A percentile compares a stretch with the other conserved stretches of the same genome.
Evolutionary conservation across 192 early-diverging fungal species (phyloP).

Genomic region (Backusella parvicylindrica): DNA sequence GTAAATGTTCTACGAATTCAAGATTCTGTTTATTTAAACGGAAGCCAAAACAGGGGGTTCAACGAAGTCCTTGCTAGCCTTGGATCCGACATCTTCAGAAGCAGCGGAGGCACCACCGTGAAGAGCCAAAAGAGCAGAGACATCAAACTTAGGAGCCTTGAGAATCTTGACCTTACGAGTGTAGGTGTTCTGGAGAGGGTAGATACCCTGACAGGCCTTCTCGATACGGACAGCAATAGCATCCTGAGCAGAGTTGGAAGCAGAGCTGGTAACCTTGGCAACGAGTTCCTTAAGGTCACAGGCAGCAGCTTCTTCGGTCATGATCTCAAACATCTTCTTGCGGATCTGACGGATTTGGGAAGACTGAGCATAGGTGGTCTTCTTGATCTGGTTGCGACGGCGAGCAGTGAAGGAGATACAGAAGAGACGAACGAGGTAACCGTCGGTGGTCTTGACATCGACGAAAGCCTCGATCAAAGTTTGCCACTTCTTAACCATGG

Average conservation of each 20-base stretch:
- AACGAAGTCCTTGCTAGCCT: conserved; percentile 75
- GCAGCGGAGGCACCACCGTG: conserved; percentile 82
- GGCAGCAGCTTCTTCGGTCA: conserved; percentile 77
- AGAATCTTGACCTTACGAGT: conserved; percentile 99
- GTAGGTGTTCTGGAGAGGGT: conserved; percentile 96
- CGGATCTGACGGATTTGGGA: conserved; percentile 98
- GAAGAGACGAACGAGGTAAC: conserved; percentile 97
- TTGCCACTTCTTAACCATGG: conserved; percentile 99
- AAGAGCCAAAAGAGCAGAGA: conserved; percentile 94
- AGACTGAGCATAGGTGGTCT: conserved; percentile 96
- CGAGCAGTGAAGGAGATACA: conserved; percentile 91
- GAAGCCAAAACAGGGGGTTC: conserved; percentile 73
- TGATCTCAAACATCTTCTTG: conserved; percentile 99
- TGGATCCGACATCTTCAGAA: conserved; percentile 77
- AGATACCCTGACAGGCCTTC: conserved; percentile 96
- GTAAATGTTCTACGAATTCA: neutral
- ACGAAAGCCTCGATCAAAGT: conserved; percentile 95
- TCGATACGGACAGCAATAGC: conserved; percentile 96
- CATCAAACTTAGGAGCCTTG: conserved; percentile 95
- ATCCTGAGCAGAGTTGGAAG: conserved; percentile 52
- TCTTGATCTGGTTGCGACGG: conserved; percentile 89
- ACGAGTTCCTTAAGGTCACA: conserved; percentile 95
- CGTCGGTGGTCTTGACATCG: conserved; percentile 99
- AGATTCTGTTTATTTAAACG: conserved; percentile 44
- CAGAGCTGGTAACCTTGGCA: conserved; percentile 84